phyloP scores from a whole-genome alignment of 2,329 filamentous ascomycete genomes.

The Arthrobotrys conoides region DNA sequence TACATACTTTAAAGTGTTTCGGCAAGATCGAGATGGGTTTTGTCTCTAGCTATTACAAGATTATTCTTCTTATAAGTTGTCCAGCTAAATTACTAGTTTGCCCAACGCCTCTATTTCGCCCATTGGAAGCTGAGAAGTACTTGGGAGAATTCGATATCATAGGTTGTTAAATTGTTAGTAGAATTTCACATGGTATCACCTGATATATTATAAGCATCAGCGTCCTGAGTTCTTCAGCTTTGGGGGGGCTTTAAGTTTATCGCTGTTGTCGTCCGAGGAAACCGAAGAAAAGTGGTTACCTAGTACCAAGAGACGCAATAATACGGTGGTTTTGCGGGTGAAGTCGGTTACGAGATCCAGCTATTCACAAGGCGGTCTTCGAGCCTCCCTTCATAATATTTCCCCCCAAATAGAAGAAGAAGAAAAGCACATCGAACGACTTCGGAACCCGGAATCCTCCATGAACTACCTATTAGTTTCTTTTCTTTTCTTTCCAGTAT shows the following conservation, averaged over 20 bases:
- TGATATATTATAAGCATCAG: constrained; percentile 1
- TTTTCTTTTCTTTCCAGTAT: background rate
- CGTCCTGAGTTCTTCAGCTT: background rate
- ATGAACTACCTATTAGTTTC: background rate
- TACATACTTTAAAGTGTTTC: background rate
- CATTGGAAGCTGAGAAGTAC: background rate
- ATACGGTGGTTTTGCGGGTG: constrained; percentile 22
- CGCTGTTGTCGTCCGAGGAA: background rate
- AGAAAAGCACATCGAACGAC: too few relatives aligned
- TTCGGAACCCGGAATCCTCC: constrained; percentile 27
- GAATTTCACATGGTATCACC: constrained; percentile 22
- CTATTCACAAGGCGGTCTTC: background rate
- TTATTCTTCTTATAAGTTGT: background rate
- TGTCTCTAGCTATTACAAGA: background rate
- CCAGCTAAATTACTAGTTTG: background rate
- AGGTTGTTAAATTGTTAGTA: constrained; percentile 3
- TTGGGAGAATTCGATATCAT: background rate
- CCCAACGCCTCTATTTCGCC: background rate
- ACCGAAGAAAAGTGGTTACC: constrained; percentile 18
- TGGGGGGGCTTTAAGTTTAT: background rate
- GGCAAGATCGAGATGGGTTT: background rate
- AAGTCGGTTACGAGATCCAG: constrained; percentile 4
- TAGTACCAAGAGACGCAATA: constrained; percentile 26
- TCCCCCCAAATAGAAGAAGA: too few relatives aligned
- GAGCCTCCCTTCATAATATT: background rate